Evolutionary conservation across 2,329 filamentous ascomycete species (phyloP), one percentile per base, ranked within the genome.

Genomic region (Talaromyces sp.): DNA sequence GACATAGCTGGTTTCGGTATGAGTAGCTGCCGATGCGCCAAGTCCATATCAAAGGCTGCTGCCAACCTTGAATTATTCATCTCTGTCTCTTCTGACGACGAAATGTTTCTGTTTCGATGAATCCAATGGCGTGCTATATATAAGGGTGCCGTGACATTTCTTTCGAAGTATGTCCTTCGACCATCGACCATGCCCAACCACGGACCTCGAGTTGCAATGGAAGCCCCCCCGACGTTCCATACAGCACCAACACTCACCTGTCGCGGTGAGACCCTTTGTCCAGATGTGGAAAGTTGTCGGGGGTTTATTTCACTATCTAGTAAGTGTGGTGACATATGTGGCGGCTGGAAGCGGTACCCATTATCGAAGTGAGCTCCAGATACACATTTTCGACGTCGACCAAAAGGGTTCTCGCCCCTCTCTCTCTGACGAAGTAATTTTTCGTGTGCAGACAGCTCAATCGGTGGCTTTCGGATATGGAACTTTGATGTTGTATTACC

Each of bases 11-110:
- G 48, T n/a, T 68, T 64, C 62, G 70, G 74, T 62, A 87, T 88
- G 47, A 84, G 83, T 35, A 97, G 81, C 14, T 96, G 81, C 67
- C 87, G 86, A 31, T 84, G 82, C 35, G 85, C 82, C 54, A 87
- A 87, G 73, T 96, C 88, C 66, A 98, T 84, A n/a, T 91, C 85
- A 60, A 98, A 82, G 2, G 95, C 95, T 16, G 89, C 81, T 9
- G 93, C 93, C 63, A 99, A 79, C 33, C 92, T 87, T 47, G 85
- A 85, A 71, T 90, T 87, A 72, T 96, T 90, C 61, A 85, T 87
- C 64, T 89, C 86, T 13, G 84, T 79, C 47, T 92, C 87, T 43
- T 90, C 86, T 43, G 86, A 83, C 1, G 81, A 77, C 41, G 82
- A 81, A 58, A 47, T n/a, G 24, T 75, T 73, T 62, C 77, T n/a